These are phyloP conservation scores for Cyberlindnera galapagoensis DNA, from an alignment of 805 yeast genomes.

Conservation along the genomic window DNA sequence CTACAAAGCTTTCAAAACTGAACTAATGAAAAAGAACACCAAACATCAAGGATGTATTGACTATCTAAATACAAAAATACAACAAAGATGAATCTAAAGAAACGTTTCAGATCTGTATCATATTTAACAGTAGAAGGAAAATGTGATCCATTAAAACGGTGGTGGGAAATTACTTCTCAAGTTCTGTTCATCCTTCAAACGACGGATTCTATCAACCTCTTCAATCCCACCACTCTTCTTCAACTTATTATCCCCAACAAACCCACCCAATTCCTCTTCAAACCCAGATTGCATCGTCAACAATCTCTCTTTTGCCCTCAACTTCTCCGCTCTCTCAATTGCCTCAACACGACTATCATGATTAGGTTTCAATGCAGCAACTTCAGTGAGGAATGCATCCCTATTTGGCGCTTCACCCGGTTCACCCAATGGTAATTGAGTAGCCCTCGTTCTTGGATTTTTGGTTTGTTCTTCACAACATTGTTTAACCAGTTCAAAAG, in stretches of 20 bases:
- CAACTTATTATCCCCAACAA: conserved; percentile 71
- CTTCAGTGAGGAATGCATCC: conserved; percentile 78
- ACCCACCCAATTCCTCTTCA: conserved; percentile 78
- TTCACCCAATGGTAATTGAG: conserved; percentile 41
- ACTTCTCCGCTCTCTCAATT: conserved; percentile 75
- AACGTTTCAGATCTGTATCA: neutral
- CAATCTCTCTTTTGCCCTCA: conserved; percentile 66
- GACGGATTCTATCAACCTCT: conserved; percentile 69
- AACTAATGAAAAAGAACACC: conserved; percentile 8
- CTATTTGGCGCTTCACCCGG: conserved; percentile 61
- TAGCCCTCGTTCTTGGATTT: conserved; percentile 36
- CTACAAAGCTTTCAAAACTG: conserved; percentile 9
- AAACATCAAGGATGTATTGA: conserved; percentile 11
- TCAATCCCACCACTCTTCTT: conserved; percentile 86
- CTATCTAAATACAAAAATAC: neutral
- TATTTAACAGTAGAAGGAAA: neutral
- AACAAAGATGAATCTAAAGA: neutral
- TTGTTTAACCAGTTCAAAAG: conserved; percentile 72
- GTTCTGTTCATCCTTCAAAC: conserved; percentile 63
- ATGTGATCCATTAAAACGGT: conserved; percentile 9
- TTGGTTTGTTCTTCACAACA: conserved; percentile 76
- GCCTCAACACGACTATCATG: conserved; percentile 86
- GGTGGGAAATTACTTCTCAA: conserved; percentile 44
- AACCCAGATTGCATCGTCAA: conserved; percentile 55
- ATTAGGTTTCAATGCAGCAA: conserved; percentile 71